Percentiles rank a stretch among this genome's conserved stretches.
These are phyloP conservation scores for Nemophila menziesii DNA, from an alignment of 257 asterid species.

Conservation along the genomic window DNA sequence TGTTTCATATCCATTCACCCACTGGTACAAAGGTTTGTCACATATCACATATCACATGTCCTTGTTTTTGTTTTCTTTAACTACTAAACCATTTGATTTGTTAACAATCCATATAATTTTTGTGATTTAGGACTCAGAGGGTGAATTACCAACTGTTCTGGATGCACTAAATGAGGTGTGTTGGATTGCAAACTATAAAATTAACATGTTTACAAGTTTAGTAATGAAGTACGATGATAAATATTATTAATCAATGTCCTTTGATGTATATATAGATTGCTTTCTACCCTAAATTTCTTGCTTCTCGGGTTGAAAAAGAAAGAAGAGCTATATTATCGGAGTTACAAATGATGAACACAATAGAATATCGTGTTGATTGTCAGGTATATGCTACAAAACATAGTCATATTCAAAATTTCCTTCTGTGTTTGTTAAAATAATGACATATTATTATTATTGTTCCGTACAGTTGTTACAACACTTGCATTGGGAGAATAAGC, in stretches of 20 bases:
- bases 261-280: constrained; percentile 56
- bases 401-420: constrained; percentile 6
- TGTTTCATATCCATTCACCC: constrained; percentile 97
- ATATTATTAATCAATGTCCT: constrained; percentile 9
- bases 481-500: constrained; percentile 95
- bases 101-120: constrained; percentile 13
- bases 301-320: constrained; percentile 96
- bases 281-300: constrained; percentile 81
- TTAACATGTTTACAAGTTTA: neutral
- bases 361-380: constrained; percentile 99
- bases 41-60: constrained; percentile 11
- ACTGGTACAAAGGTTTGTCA: constrained; percentile 64
- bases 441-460: constrained; percentile 9
- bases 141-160: constrained; percentile 86
- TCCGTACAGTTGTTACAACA: constrained; percentile 72
- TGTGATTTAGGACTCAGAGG: constrained; percentile 70
- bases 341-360: constrained; percentile 98
- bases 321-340: constrained; percentile 92
- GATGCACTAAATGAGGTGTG: constrained; percentile 96
- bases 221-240: neutral
- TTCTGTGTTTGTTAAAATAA: neutral
- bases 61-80: constrained; percentile 9
- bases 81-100: neutral
- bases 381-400: constrained; percentile 50
- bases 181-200: neutral